These are phyloP conservation scores for Fusarium chaquense DNA, from an alignment of 2,329 filamentous ascomycete genomes.

Conservation along the genomic window DNA sequence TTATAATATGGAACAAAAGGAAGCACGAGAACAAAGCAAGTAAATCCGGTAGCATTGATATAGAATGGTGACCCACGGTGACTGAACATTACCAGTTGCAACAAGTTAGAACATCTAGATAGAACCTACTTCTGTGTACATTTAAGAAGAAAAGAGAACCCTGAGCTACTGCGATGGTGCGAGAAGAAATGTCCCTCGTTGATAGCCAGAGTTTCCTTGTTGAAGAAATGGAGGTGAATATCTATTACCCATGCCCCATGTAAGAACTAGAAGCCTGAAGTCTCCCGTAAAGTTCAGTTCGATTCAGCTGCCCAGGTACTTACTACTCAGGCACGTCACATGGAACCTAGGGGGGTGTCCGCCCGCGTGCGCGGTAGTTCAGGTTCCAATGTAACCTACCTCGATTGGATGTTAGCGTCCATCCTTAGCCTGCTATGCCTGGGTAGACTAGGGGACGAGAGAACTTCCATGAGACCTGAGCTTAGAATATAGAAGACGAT, in stretches of 20 bases:
- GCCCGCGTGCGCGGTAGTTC: slow-evolving; percentile 36
- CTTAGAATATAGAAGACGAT: not conserved
- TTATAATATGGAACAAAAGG: slow-evolving; percentile 2
- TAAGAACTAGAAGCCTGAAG: slow-evolving; percentile 20
- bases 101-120: not conserved
- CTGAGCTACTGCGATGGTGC: not conserved
- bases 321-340: slow-evolving; percentile 26
- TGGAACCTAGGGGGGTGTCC: not conserved
- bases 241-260: slow-evolving; percentile 9
- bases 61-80: not conserved
- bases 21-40: not conserved
- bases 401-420: slow-evolving; percentile 11
- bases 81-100: not conserved
- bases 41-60: not conserved
- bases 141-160: not conserved
- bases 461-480: not conserved
- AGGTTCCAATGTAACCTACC: slow-evolving; percentile 26
- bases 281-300: slow-evolving; percentile 11
- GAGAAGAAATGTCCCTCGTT: not conserved
- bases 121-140: not conserved
- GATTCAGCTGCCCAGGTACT: not conserved
- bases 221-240: slow-evolving; percentile 6
- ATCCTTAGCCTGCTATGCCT: not conserved
- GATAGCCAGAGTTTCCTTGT: not conserved
- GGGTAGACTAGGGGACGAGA: not conserved